Conservation (phyloP, 1,284 basidiomycete genomes). For the Puccinia novopanici region DNA sequence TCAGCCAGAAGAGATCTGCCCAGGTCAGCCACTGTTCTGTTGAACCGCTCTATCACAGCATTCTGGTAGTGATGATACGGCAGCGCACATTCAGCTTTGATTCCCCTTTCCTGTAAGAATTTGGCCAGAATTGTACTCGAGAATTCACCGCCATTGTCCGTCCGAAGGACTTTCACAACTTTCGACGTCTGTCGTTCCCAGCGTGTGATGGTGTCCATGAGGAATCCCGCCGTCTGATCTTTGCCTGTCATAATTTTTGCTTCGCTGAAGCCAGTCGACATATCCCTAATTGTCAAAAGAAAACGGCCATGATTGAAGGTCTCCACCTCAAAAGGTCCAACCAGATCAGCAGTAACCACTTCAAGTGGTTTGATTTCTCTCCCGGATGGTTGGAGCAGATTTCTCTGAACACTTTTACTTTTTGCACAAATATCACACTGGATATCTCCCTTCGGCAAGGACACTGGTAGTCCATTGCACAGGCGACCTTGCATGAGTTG, state of each 20-base stretch:
- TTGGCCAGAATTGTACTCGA: neutral
- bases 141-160: constrained; percentile 4
- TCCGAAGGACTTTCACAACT: neutral
- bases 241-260: neutral
- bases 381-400: too few species aligned
- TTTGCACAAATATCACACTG: too few species aligned
- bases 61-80: too few species aligned
- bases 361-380: neutral
- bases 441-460: too few species aligned
- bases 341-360: neutral
- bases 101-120: neutral
- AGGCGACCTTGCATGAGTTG: too few species aligned
- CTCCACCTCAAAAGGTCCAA: neutral
- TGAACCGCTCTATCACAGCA: constrained; percentile 1
- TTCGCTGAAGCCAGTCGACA: neutral
- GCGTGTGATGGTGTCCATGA: neutral
- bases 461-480: too few species aligned
- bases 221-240: neutral
- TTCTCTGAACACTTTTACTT: too few species aligned
- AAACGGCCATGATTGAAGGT: neutral
- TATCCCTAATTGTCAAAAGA: neutral
- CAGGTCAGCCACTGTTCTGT: constrained; percentile 14
- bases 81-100: neutral
- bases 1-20: neutral
- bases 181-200: neutral